Evolutionary conservation across 148 eudicot genomes (phyloP), one percentile per base, ranked within the genome.

Genomic region (Cornus florida): DNA sequence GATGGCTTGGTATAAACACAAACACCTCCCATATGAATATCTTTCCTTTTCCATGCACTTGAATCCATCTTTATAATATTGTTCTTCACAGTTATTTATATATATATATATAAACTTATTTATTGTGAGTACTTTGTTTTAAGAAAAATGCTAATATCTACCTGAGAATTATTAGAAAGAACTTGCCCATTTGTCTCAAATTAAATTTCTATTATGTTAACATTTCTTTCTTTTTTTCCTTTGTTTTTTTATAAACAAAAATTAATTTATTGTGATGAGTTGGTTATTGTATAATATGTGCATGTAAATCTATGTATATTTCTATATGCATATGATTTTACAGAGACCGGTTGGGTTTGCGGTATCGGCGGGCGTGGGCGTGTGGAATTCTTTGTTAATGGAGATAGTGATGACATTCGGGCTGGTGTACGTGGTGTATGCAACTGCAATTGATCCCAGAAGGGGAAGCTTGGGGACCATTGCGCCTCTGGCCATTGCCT

Each of bases 281-380:
- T 53, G 14, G 59, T 60, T 5, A 20, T 57, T 2, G 20, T 1
- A 35, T 57, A 57, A 57, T 57, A 57, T 57, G 20, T 4, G 5
- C 20, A 57, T 57, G 20, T 16, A 57, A n/a, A 14, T 57, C 17
- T 57, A 57, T 57, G 20, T 57, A 57, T 57, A 57, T 68, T 6
- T 12, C 10, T 33, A 10, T 46, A 3, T 22, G 24, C 41, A 46
- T 22, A 32, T 53, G 59, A 53, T 53, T 53, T 53, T 48, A 24
- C 88, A 92, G 96, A 89, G 90, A 72, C 94, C 93, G 7, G 77
- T 76, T 13, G 94, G 91, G 24, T 84, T 90, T 9, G 68, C 70
- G 48, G 90, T 92, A 69, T 88, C 86, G 10, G 53, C 75, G 13
- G 97, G 94, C 11, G 97, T 87, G 10, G 90, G 91, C 16, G 77